These are phyloP conservation scores for Trichodelitschia bisporula DNA, from an alignment of 495 filamentous ascomycete genomes.

Conservation along the genomic window DNA sequence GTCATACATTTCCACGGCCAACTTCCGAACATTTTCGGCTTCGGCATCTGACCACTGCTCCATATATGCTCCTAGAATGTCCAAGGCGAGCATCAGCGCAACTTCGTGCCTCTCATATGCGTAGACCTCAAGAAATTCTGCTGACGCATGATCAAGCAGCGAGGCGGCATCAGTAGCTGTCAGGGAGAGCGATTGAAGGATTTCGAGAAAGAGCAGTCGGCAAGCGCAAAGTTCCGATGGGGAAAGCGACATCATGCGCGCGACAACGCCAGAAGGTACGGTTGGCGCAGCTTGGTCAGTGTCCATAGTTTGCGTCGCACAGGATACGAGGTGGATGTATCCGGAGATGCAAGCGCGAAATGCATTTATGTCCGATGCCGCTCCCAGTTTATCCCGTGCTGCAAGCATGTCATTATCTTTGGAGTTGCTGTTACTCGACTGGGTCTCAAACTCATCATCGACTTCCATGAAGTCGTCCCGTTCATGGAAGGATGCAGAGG, in stretches of 20 bases:
- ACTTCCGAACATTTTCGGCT: conserved; percentile 28
- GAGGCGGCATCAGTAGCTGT: too few species aligned
- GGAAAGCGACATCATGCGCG: conserved; percentile 30
- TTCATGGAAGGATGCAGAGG: background rate
- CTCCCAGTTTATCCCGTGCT: background rate
- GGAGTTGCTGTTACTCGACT: conserved; percentile 21
- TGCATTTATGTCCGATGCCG: conserved; percentile 3
- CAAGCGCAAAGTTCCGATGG: conserved; percentile 31
- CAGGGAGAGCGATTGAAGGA: conserved; percentile 2
- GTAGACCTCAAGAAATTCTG: conserved; percentile 35
- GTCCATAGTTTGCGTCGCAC: too few species aligned
- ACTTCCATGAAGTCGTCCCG: conserved; percentile 48
- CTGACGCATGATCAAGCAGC: conserved; percentile 27
- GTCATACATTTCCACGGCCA: conserved; percentile 50
- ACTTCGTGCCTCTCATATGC: conserved; percentile 55
- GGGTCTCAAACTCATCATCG: conserved; percentile 41
- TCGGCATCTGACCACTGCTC: conserved; percentile 33
- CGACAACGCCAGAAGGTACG: conserved; percentile 19
- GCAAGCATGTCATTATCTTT: background rate
- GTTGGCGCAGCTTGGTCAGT: too few species aligned
- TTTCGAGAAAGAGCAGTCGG: conserved; percentile 12
- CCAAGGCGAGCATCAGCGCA: conserved; percentile 39
- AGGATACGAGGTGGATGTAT: background rate
- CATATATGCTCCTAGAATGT: conserved; percentile 39
- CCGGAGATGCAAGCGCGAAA: conserved; percentile 4